Conservation (phyloP, 495 filamentous ascomycete species). For the Tuber aestivum region DNA sequence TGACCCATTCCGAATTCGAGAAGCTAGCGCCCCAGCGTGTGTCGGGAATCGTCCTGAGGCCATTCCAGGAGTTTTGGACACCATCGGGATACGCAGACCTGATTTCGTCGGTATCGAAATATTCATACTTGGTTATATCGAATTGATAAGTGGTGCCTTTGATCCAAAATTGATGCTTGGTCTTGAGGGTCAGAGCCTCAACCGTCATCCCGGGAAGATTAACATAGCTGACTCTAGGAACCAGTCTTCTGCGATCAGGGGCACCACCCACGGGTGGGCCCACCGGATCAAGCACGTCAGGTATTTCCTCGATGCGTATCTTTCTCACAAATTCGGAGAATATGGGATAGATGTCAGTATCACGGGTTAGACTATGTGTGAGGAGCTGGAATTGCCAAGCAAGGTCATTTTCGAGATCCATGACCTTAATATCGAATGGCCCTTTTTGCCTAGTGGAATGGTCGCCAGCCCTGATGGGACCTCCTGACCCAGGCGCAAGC, state of each 20-base stretch:
- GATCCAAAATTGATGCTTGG: slow-evolving; percentile 39
- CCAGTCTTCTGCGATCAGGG: slow-evolving; percentile 28
- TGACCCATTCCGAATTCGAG: slow-evolving; percentile 26
- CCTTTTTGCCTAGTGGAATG: slow-evolving; percentile 20
- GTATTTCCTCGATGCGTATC: slow-evolving; percentile 37
- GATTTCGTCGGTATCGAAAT: slow-evolving; percentile 27
- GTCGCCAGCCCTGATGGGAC: slow-evolving; percentile 24
- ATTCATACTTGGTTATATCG: slow-evolving; percentile 41
- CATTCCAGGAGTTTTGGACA: slow-evolving; percentile 32
- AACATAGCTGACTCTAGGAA: slow-evolving; percentile 30
- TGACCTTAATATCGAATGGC: slow-evolving; percentile 35
- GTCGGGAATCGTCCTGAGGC: slow-evolving; percentile 23
- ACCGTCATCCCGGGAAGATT: slow-evolving; percentile 38
- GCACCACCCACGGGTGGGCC: slow-evolving; percentile 17
- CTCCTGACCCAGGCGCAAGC: slow-evolving; percentile 13
- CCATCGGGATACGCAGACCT: slow-evolving; percentile 16
- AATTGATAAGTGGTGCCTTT: slow-evolving; percentile 32
- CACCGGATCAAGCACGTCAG: slow-evolving; percentile 29
- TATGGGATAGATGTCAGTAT: slow-evolving; percentile 31
- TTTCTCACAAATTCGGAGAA: slow-evolving; percentile 36
- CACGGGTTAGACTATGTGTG: slow-evolving; percentile 19
- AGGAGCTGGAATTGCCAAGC: slow-evolving; percentile 40
- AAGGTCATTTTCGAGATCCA: slow-evolving; percentile 38
- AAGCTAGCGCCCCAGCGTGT: slow-evolving; percentile 37
- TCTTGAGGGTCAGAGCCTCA: slow-evolving; percentile 34